Evolutionary conservation across 2,329 filamentous ascomycete species (phyloP).

Genomic region (Colletotrichum liaoningense): DNA sequence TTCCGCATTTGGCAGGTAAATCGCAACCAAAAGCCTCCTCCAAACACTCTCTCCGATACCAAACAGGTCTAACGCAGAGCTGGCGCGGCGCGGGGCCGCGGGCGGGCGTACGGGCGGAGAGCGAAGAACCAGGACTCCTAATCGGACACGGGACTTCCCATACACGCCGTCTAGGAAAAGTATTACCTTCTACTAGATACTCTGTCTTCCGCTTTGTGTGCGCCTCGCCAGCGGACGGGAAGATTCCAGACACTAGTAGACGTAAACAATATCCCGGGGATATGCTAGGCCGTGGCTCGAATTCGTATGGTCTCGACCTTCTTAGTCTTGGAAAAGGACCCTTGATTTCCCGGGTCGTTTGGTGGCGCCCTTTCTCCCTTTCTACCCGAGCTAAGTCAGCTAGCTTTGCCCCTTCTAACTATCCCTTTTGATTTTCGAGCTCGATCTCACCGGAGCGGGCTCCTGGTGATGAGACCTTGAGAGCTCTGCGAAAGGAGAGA

Average conservation of each 20-base stretch:
- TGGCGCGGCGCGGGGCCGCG: no score
- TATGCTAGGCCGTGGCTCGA: background rate
- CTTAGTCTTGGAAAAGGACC: background rate
- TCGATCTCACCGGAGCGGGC: background rate
- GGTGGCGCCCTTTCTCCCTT: background rate
- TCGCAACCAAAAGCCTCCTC: background rate
- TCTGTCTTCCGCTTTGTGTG: background rate
- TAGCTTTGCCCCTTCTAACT: background rate
- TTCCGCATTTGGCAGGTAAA: conserved; percentile 9
- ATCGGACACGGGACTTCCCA: background rate
- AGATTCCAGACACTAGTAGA: background rate
- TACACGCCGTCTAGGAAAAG: background rate
- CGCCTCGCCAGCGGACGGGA: background rate
- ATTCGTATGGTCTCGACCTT: background rate
- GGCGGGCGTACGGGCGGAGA: background rate
- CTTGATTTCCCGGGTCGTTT: background rate
- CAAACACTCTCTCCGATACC: background rate
- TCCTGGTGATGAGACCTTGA: background rate
- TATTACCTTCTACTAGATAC: background rate
- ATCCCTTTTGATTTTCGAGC: background rate
- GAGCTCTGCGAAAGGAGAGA: background rate
- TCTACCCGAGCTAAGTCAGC: background rate
- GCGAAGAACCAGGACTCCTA: background rate
- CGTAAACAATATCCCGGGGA: background rate
- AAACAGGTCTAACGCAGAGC: background rate